Percentiles rank a stretch among this genome's conserved stretches.
These are phyloP conservation scores for Diaporthe aspalathi DNA, from an alignment of 2,329 filamentous ascomycete species.

Conservation along the genomic window DNA sequence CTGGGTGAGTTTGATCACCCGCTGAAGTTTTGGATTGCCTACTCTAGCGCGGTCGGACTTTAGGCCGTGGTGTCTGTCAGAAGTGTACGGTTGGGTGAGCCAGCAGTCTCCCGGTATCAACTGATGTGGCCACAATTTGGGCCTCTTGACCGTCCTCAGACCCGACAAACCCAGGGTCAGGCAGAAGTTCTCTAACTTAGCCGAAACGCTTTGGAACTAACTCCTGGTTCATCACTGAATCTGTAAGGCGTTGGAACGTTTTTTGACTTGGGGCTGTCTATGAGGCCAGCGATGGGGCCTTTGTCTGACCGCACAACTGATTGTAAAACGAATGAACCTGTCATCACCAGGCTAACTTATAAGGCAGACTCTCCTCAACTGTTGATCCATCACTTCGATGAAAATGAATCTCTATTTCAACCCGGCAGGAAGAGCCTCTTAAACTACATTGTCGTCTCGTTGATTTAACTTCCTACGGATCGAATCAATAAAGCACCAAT, in stretches of 20 bases:
- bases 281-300: neutral
- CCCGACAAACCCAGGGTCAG: conserved; percentile 15
- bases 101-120: neutral
- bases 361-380: neutral
- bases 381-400: accelerated
- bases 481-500: neutral
- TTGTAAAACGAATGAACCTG: neutral
- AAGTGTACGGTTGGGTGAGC: neutral
- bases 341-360: neutral
- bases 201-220: conserved; percentile 2
- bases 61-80: neutral
- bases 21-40: neutral
- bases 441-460: neutral
- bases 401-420: neutral
- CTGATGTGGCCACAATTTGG: conserved; percentile 1
- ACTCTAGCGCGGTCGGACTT: neutral
- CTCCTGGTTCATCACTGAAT: neutral
- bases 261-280: neutral
- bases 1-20: conserved; percentile 8
- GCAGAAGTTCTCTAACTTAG: neutral
- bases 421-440: neutral
- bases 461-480: neutral
- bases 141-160: conserved; percentile 4
- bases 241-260: neutral
- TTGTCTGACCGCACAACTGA: neutral